Base-by-base conservation (phyloP, 2,329 filamentous ascomycete species). In the Lachnellula occidentalis region DNA sequence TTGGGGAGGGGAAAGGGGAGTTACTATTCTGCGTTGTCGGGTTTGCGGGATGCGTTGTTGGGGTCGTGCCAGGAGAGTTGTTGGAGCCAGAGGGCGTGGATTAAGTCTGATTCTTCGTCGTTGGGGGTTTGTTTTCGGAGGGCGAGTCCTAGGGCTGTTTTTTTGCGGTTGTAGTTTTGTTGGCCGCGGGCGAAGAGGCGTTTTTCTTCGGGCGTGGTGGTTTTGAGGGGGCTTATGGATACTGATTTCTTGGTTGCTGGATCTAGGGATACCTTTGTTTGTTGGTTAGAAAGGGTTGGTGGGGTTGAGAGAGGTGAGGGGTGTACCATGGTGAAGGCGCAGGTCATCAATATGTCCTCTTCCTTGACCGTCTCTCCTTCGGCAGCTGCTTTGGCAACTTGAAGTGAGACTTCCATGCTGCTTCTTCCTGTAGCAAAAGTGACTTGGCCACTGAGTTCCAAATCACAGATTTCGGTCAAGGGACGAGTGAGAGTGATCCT, bases 291-390 rank as follows among this genome's bases (percentile, higher is more conserved):
- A 19, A 39, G 31, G 8, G 21, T 11, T 36, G 45, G 17, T 27
- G 39, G 19, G n/a, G n/a, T 41, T 41, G 45, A 43, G 8, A 15
- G 34, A n/a, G 15, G 12, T 15, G 14, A 17, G 36, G 12, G 14
- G 14, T 7, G 17, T 2, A 88, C 86, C 86, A 89, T 88, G 0
- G 85, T 88, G 65, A 88, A 88, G 7, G 83, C 81, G 69, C 85
- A 88, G n/a, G 82, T 86, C 69, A 88, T 79, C 53, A 88, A 69
- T 1, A 87, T 73, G 66, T 88, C 85, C 43, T 85, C 79, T 2
- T 80, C 74, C 58, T 77, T 77, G 14, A 73, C 70, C 36, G 71
- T 65, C 58, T 80, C 69, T 3, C 81, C 83, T 42, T 76, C 68
- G 47, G 74, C 70, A 1, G 81, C 80, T 1, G 78, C 82, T 69